Conservation (phyloP, 2,329 filamentous ascomycete species). For the Pseudogymnoascus pannorum region DNA sequence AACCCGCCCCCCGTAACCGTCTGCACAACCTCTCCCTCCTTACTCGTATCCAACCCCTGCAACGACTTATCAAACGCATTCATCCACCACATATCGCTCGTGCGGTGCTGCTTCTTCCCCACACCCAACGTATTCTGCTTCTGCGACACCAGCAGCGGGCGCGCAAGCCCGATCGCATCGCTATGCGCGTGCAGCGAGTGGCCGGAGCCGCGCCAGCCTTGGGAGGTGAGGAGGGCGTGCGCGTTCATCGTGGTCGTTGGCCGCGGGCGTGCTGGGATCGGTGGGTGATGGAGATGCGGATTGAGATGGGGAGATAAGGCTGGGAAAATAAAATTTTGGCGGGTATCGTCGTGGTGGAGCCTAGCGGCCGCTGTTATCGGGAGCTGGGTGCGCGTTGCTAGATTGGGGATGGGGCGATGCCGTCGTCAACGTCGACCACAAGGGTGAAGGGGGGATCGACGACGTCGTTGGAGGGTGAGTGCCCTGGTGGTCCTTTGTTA, state of each 20-base stretch:
- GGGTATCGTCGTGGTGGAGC: neutral
- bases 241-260: constrained; percentile 63
- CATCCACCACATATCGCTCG: constrained; percentile 92
- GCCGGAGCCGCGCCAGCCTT: constrained; percentile 85
- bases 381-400: neutral
- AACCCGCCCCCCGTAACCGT: constrained; percentile 47
- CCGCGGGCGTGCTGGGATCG: neutral
- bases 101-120: constrained; percentile 61
- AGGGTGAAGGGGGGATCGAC: neutral
- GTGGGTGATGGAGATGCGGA: neutral
- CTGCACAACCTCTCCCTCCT: constrained; percentile 48
- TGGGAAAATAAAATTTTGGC: constrained; percentile 8
- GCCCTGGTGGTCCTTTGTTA: neutral
- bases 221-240: constrained; percentile 69
- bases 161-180: constrained; percentile 68
- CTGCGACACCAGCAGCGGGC: constrained; percentile 74
- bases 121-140: constrained; percentile 77
- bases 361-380: constrained; percentile 8
- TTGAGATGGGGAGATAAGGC: constrained; percentile 1
- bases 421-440: neutral
- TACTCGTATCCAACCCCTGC: constrained; percentile 64
- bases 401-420: neutral
- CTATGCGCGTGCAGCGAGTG: constrained; percentile 74
- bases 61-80: constrained; percentile 88
- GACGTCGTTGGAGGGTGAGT: neutral